phyloP scores from a whole-genome alignment of 257 asterid genomes.

The Paraleonurus japonicus region DNA sequence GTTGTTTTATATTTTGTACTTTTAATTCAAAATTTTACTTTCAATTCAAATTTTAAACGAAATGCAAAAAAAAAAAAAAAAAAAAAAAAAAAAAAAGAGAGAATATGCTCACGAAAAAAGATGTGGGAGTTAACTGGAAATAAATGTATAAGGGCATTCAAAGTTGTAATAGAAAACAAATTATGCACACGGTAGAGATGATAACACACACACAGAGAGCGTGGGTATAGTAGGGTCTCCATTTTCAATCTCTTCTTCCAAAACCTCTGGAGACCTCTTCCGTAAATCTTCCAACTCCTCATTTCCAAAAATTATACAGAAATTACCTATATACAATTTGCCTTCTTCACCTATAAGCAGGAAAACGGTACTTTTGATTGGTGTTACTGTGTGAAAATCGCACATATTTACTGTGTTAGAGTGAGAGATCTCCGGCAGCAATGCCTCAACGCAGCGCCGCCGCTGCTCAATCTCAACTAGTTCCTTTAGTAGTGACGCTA shows the following conservation, averaged over 20 bases:
- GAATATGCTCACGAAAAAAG: neutral
- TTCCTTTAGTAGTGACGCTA: conserved; percentile 79
- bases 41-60: neutral
- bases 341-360: neutral
- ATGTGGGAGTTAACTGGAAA: conserved; percentile 10
- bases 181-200: conserved; percentile 12
- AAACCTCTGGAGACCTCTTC: conserved; percentile 26
- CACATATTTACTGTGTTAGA: conserved; percentile 5
- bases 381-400: conserved; percentile 17
- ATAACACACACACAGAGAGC: conserved; percentile 1
- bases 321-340: neutral
- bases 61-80: neutral
- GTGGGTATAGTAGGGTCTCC: conserved; percentile 22
- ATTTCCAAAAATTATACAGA: neutral
- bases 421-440: conserved; percentile 45
- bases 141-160: neutral
- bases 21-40: too few relatives aligned
- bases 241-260: conserved; percentile 24
- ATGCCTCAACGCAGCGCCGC: conserved; percentile 47
- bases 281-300: conserved; percentile 13
- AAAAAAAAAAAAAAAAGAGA: too few relatives aligned
- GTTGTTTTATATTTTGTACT: too few relatives aligned
- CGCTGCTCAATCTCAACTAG: conserved; percentile 34
- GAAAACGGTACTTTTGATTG: conserved; percentile 12
- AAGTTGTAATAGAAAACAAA: neutral